These are phyloP conservation scores for Carex scoparia DNA, from an alignment of 176 grass and related monocot genomes.

Conservation along the genomic window DNA sequence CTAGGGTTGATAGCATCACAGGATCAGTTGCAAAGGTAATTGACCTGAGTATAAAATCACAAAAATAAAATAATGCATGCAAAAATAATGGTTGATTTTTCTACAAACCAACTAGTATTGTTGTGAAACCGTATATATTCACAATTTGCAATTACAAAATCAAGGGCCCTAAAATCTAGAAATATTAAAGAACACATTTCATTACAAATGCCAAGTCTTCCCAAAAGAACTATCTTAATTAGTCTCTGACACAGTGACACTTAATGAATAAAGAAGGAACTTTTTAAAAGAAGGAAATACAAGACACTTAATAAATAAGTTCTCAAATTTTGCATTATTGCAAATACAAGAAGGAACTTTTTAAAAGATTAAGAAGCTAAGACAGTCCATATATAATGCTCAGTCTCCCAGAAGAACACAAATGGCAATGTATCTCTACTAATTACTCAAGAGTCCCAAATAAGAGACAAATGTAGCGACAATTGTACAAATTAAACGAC, in stretches of 20 bases:
- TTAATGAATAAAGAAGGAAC: background rate
- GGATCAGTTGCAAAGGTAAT: constrained; percentile 36
- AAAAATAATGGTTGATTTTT: constrained; percentile 2
- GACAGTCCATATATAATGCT: background rate
- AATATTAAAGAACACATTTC: background rate
- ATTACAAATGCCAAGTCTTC: background rate
- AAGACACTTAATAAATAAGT: background rate
- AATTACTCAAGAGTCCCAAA: background rate
- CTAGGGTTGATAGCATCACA: constrained; percentile 72
- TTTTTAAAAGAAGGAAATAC: too few species aligned
- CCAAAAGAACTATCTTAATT: background rate
- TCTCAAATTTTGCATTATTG: background rate
- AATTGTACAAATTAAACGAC: background rate
- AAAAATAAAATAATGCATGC: background rate
- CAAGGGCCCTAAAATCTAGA: background rate
- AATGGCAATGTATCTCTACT: background rate
- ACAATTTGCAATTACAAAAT: background rate
- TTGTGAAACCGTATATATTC: background rate
- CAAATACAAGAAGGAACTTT: background rate
- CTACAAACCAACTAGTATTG: background rate
- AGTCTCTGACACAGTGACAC: background rate
- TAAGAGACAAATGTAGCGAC: background rate
- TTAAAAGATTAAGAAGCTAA: background rate
- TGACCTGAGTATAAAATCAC: constrained; percentile 37
- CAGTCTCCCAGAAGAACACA: background rate